Conservation (phyloP, 306 rosid species). For the Spatholobus suberectus region DNA sequence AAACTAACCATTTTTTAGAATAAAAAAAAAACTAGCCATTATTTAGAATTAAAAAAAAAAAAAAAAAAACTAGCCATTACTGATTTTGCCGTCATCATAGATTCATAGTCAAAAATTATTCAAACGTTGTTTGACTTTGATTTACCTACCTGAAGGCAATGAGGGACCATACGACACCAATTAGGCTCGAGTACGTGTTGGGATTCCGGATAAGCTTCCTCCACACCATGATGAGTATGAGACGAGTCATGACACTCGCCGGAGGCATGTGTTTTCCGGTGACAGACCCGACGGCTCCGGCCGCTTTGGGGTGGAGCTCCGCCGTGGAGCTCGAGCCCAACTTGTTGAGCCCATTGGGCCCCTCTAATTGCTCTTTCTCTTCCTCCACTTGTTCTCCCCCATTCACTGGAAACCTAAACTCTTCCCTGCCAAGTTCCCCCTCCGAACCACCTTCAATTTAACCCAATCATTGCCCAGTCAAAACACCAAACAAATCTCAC, state of each 20-base stretch:
- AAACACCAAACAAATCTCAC: neutral
- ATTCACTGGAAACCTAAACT: conserved; percentile 58
- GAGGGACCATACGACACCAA: conserved; percentile 88
- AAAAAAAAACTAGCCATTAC: neutral
- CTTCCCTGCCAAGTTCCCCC: conserved; percentile 52
- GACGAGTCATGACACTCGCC: conserved; percentile 95
- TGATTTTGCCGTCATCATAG: neutral
- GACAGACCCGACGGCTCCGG: conserved; percentile 43
- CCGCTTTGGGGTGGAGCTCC: conserved; percentile 68
- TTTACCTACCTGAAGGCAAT: conserved; percentile 73
- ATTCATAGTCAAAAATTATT: neutral
- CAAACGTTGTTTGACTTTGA: conserved; percentile 7
- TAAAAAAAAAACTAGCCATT: no score
- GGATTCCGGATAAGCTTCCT: conserved; percentile 95
- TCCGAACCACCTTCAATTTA: conserved; percentile 52
- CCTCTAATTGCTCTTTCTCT: conserved; percentile 51
- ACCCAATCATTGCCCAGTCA: neutral
- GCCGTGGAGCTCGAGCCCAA: conserved; percentile 64
- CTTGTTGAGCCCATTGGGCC: conserved; percentile 63
- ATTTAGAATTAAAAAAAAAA: no score
- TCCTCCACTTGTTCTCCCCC: conserved; percentile 55
- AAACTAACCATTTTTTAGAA: neutral
- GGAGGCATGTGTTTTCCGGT: conserved; percentile 86
- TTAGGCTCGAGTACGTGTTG: conserved; percentile 93
- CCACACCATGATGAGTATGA: conserved; percentile 97